Evolutionary conservation across 2,329 filamentous ascomycete species (phyloP).

Genomic region (Penicillium polonicum): DNA sequence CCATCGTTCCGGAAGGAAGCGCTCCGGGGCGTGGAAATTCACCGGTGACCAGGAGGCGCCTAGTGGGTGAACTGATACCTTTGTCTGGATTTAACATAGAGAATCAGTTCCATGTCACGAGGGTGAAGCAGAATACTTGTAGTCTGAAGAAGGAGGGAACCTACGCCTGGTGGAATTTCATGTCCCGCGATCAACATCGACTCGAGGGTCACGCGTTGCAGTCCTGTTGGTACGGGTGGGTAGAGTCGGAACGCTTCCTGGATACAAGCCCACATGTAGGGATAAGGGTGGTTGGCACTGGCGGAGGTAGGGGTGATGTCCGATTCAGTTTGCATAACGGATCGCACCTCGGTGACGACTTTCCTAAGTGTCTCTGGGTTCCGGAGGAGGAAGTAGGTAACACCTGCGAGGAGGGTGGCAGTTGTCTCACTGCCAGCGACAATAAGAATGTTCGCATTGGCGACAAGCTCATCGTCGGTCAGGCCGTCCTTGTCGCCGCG

Average conservation of each 20-base stretch:
- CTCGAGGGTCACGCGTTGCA: slow-evolving; percentile 12
- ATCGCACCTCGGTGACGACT: slow-evolving; percentile 41
- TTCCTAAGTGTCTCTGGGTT: slow-evolving; percentile 33
- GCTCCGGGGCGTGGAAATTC: slow-evolving; percentile 46
- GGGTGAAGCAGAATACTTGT: neutral
- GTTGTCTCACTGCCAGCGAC: slow-evolving; percentile 47
- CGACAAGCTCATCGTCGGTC: slow-evolving; percentile 33
- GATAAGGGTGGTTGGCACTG: slow-evolving; percentile 33
- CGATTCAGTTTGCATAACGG: slow-evolving; percentile 15
- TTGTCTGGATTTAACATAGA: slow-evolving; percentile 32
- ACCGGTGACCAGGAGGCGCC: slow-evolving; percentile 44
- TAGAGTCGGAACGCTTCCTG: slow-evolving; percentile 45
- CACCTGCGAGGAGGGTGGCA: slow-evolving; percentile 44
- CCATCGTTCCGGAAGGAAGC: slow-evolving; percentile 52
- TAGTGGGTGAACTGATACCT: slow-evolving; percentile 46
- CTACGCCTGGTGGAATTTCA: neutral
- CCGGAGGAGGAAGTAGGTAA: slow-evolving; percentile 42
- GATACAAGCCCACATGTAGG: slow-evolving; percentile 38
- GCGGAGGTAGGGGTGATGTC: slow-evolving; percentile 33
- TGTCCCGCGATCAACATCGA: too few species aligned
- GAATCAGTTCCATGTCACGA: neutral
- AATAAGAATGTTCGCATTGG: slow-evolving; percentile 36
- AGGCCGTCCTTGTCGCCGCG: slow-evolving; percentile 13
- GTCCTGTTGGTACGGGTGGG: slow-evolving; percentile 27
- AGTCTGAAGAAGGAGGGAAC: neutral